A percentile compares a stretch with the other conserved stretches of the same genome.
phyloP scores from a whole-genome alignment of 441 rosid genomes.

The Gossypium trilobum region DNA sequence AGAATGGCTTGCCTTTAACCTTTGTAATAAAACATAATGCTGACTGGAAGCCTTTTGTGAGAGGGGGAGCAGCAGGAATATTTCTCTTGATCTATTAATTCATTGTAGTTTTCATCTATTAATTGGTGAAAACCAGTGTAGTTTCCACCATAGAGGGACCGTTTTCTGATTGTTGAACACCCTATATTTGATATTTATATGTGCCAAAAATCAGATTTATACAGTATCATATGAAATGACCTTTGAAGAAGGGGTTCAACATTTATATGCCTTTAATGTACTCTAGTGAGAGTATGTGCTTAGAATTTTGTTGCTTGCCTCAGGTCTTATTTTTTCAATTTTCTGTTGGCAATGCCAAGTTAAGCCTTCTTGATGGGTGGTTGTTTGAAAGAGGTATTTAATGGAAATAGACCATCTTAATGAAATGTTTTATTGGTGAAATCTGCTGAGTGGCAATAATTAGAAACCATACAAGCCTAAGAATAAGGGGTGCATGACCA shows the following conservation, averaged over 20 bases:
- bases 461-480: neutral
- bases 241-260: neutral
- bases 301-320: neutral
- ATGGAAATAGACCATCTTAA: neutral
- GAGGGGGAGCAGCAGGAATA: neutral
- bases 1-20: neutral
- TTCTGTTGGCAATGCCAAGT: neutral
- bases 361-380: neutral
- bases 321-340: neutral
- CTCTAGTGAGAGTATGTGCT: neutral
- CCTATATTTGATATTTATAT: neutral
- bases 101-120: neutral
- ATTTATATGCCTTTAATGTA: neutral
- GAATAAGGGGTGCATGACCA: neutral
- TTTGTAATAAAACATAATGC: constrained; percentile 4
- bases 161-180: neutral
- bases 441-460: neutral
- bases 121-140: neutral
- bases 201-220: neutral
- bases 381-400: neutral
- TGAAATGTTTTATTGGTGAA: neutral
- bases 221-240: neutral
- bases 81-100: neutral
- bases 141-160: neutral
- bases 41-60: neutral